A percentile compares a stretch with the other conserved stretches of the same genome.
Conservation (phyloP, 202 grass and related monocot species). For the Bolboschoenoplectus hybrid region DNA sequence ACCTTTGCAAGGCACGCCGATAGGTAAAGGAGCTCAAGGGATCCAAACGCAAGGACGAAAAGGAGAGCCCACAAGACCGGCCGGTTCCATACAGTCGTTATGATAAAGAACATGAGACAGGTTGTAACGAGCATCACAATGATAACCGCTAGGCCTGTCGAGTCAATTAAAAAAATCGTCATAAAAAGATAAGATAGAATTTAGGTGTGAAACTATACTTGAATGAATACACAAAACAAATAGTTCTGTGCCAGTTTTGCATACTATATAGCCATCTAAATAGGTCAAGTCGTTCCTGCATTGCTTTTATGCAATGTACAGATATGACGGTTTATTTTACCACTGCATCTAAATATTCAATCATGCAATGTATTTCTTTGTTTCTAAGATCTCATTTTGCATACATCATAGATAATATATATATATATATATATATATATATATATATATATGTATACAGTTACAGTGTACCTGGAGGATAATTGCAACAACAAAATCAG, state of each 20-base stretch:
- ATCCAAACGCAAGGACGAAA: slow-evolving; percentile 70
- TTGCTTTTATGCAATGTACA: slow-evolving; percentile 3
- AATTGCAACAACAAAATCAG: background rate
- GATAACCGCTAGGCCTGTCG: slow-evolving; percentile 75
- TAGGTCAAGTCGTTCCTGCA: background rate
- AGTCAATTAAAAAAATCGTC: background rate
- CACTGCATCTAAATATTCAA: background rate
- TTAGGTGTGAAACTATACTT: background rate
- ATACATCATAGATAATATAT: background rate
- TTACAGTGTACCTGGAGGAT: background rate
- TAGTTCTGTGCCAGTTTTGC: background rate
- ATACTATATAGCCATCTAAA: background rate
- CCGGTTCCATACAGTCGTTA: slow-evolving; percentile 72
- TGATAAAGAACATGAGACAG: slow-evolving; percentile 89
- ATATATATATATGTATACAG: too few species aligned
- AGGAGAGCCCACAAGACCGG: slow-evolving; percentile 46
- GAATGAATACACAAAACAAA: background rate
- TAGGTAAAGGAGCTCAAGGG: slow-evolving; percentile 74
- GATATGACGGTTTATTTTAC: background rate
- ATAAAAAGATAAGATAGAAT: background rate
- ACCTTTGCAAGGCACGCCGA: slow-evolving; percentile 73
- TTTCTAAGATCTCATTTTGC: background rate
- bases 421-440: too few species aligned
- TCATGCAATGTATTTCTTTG: background rate
- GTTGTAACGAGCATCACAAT: slow-evolving; percentile 83